Conservation (phyloP, 2,329 filamentous ascomycete genomes). For the Rhynchosporium graminicola region DNA sequence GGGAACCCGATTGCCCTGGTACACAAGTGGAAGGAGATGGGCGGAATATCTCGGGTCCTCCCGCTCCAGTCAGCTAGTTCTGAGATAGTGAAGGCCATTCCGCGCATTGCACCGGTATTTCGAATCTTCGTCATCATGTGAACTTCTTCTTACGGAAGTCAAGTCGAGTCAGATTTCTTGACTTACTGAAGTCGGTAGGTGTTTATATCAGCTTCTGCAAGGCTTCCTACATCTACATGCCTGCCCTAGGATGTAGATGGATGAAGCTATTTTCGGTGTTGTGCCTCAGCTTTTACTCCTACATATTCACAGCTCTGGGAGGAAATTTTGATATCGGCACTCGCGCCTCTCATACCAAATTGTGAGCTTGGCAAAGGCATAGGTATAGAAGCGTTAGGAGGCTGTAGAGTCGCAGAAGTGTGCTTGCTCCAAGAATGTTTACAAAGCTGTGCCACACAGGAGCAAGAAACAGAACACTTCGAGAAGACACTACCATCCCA, state of each 20-base stretch:
- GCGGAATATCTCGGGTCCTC: conserved; percentile 15
- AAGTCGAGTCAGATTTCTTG: too few relatives aligned
- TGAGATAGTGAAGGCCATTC: not conserved
- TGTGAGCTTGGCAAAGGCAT: not conserved
- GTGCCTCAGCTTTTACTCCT: not conserved
- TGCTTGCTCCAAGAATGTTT: not conserved
- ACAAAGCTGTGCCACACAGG: conserved; percentile 7
- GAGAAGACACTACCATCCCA: conserved; percentile 4
- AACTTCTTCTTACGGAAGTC: too few relatives aligned
- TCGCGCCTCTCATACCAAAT: not conserved
- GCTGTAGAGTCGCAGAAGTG: not conserved
- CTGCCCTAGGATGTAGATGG: too few relatives aligned
- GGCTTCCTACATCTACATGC: not conserved
- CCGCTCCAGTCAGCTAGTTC: not conserved
- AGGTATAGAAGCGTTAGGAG: too few relatives aligned
- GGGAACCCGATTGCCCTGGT: not conserved
- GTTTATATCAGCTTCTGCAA: not conserved
- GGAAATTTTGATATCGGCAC: not conserved
- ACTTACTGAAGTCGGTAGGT: not conserved
- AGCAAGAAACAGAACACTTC: not conserved
- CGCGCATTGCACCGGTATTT: not conserved
- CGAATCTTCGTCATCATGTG: not conserved
- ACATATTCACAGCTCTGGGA: not conserved
- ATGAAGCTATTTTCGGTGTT: too few relatives aligned
- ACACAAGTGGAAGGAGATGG: not conserved